Base-by-base conservation (phyloP, 2,329 filamentous ascomycete species). In the Chalara sp. region DNA sequence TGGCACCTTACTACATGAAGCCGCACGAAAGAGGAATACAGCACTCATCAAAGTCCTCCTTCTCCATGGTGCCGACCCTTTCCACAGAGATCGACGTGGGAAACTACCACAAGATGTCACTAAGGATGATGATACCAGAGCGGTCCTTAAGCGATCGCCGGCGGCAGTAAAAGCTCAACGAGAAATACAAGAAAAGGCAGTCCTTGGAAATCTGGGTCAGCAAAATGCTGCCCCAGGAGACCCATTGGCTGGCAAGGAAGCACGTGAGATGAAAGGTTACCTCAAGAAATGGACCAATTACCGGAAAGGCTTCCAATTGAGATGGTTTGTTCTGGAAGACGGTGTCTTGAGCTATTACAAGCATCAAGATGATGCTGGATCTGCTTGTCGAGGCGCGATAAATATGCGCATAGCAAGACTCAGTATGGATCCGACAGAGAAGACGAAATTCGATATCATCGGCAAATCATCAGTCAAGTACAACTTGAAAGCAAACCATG, bases 201-300 rank as follows among this genome's bases (percentile, higher is more conserved):
- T 99, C 4, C 78, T 99, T 12, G 92, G 90, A 1, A 89, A 87
- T 55, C 76, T 78, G 6, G 78, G 78, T 0, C 79, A 63, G 32
- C 62, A 62, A 53, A 71, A 75, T 6, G 73, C 80, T 30, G 69
- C 72, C 1, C 74, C 83, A 12, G 74, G 77, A 7, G 79, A 87
- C 57, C 73, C 80, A 21, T 67, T 83, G 52, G 87, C 86, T 30
- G 86, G 87, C 12, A 90, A 92, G 58, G 93, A 99, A 64, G 87
- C 88, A 13, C 80, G 91, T 45, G 92, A 97, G 70, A 97, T 99
- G 88, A 96, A 95, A 72, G 93, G 93, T 6, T 99, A 97, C 67
- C 75, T 99, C 51, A 97, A 96, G 72, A 99, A 99, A 68, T 99
- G 93, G 93, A 99, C 93, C 45, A 99, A 99, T 67, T 99, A 99